Base-by-base conservation (phyloP, 2,329 filamentous ascomycete genomes). In the Alternaria brassicicola region DNA sequence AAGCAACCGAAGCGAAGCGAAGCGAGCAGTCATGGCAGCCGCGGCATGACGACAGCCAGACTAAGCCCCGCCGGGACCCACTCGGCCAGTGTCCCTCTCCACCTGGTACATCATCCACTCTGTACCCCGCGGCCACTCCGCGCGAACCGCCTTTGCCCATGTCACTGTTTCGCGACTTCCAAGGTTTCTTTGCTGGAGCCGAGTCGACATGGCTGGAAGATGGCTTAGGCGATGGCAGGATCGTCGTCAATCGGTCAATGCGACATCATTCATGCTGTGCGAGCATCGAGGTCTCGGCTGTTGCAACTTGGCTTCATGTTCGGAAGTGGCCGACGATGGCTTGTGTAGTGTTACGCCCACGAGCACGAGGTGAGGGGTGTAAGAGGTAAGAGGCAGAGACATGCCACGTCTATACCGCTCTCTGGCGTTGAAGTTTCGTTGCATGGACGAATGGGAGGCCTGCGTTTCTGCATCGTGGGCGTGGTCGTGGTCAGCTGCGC, bases 401-500 rank as follows among this genome's bases (percentile, higher is more conserved):
- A 58, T 59, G 59, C 56, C 62, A 59, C 62, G 56, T 64, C 62
- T 55, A 58, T 61, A 48, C 42, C 28, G 33, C 51, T 31, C 42
- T 31, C 39, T 48, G 12, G 35, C n/a, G 23, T 31, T 39, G 28
- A 31, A 4, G 6, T 26, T 33, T 41, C 52, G 51, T 45, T 39
- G 46, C 42, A 54, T 62, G 59, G 59, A 28, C 56, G 47, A 62
- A 59, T 58, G 19, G 35, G 21, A 6, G 23, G 9, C 6, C 23
- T 10, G 38, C 41, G 55, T 35, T 13, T 56, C 38, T 31, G 42
- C 52, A 52, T 43, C 46, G 55, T 61, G 61, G 49, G 36, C 45
- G 45, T 42, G 55, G 59, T 66, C 45, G 45, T 42, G 55, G 59
- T 66, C 63, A 64, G 61, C 61, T 63, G 63, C 46, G 52, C 45